These are phyloP conservation scores for Serpula lacrymans DNA, from an alignment of 768 basidiomycete species.

Conservation along the genomic window DNA sequence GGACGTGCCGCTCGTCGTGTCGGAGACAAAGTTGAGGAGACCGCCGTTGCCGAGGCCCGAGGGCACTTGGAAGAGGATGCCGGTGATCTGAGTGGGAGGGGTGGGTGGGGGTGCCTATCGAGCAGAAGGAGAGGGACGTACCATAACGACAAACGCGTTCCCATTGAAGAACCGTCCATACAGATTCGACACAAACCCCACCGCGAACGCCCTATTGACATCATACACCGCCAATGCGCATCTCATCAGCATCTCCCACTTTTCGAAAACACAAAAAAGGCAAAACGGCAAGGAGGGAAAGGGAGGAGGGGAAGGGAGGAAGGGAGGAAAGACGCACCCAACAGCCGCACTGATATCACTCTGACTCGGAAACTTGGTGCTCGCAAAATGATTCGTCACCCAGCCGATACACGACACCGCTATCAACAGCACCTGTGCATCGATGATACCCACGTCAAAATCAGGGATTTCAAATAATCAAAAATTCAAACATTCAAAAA, in stretches of 20 bases:
- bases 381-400: conserved; percentile 70
- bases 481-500: no score
- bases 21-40: conserved; percentile 64
- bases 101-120: background rate
- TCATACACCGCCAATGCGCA: background rate
- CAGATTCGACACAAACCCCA: conserved; percentile 75
- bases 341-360: conserved; percentile 77
- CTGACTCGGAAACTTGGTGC: conserved; percentile 58
- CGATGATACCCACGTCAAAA: background rate
- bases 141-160: conserved; percentile 81
- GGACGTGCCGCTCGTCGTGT: conserved; percentile 49
- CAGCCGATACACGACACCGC: conserved; percentile 67
- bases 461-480: background rate
- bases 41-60: conserved; percentile 80
- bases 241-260: conserved; percentile 4
- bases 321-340: conserved; percentile 39
- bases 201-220: conserved; percentile 61
- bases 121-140: conserved; percentile 25
- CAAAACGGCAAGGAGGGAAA: conserved; percentile 9
- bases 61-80: conserved; percentile 82
- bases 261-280: conserved; percentile 1
- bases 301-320: background rate
- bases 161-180: conserved; percentile 73
- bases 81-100: conserved; percentile 50
- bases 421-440: conserved; percentile 46